Conservation (phyloP, 2,329 filamentous ascomycete species). For the Tolypocladium guangdongense region DNA sequence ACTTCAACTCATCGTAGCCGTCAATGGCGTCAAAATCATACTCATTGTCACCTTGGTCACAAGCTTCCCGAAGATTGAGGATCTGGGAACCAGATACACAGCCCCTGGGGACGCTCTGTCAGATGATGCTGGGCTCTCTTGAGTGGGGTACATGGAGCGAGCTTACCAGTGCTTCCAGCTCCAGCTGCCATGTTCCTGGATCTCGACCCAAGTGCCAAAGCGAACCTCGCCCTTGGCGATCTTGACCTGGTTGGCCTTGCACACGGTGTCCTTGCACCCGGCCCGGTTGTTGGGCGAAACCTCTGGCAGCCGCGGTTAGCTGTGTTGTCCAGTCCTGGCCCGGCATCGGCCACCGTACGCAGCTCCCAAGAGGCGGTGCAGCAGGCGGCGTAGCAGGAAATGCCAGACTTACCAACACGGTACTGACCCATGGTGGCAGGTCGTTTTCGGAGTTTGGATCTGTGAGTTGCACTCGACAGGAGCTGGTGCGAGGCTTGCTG, state of each 20-base stretch:
- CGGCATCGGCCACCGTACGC: not conserved
- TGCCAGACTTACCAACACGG: constrained; percentile 31
- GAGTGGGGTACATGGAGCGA: not conserved
- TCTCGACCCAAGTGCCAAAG: constrained; percentile 61
- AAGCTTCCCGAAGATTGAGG: constrained; percentile 48
- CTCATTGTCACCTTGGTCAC: constrained; percentile 32
- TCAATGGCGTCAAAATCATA: constrained; percentile 60
- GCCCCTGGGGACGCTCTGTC: constrained; percentile 47
- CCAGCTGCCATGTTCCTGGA: constrained; percentile 53
- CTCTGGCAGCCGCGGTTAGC: constrained; percentile 40
- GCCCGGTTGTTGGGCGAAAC: constrained; percentile 60
- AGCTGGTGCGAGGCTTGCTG: not conserved
- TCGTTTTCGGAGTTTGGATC: not conserved
- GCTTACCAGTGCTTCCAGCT: constrained; percentile 79
- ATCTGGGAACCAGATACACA: constrained; percentile 74
- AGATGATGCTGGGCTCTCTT: not conserved
- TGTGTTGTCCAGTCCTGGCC: not conserved
- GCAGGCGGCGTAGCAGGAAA: not conserved
- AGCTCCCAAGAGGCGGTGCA: not conserved
- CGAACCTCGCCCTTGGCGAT: constrained; percentile 72
- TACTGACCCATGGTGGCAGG: constrained; percentile 31
- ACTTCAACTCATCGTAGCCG: constrained; percentile 65
- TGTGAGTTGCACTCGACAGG: not conserved
- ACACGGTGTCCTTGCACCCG: constrained; percentile 60
- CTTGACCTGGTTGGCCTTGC: constrained; percentile 60